A percentile compares a stretch with the other conserved stretches of the same genome.
phyloP scores from a whole-genome alignment of 805 yeast species.

The Candida arabinofermentans region DNA sequence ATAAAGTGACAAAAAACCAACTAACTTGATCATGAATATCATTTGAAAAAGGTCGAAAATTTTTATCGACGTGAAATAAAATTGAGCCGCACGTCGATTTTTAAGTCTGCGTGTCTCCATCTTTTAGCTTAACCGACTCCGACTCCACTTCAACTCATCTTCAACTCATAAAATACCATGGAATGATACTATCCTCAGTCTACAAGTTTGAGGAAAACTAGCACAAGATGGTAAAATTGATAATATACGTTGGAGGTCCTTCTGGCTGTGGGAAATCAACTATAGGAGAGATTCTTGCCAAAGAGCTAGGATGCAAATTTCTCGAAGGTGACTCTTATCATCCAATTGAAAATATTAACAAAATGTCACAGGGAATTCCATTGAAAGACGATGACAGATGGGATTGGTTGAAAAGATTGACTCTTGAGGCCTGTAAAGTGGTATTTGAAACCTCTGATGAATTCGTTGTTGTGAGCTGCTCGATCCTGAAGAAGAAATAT shows the following conservation, averaged over 20 bases:
- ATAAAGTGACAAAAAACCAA: no score
- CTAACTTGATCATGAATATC: no score
- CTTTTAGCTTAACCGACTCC: no score
- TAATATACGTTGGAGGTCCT: constrained; percentile 80
- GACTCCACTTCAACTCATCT: no score
- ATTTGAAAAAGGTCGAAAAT: neutral
- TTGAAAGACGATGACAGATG: constrained; percentile 87
- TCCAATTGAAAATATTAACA: constrained; percentile 63
- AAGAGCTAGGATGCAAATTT: constrained; percentile 46
- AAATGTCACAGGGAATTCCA: constrained; percentile 81
- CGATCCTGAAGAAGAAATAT: constrained; percentile 73
- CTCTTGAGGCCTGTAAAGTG: constrained; percentile 34
- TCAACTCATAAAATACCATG: no score
- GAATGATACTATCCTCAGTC: no score
- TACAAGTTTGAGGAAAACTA: no score
- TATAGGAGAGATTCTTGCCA: constrained; percentile 51
- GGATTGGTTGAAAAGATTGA: constrained; percentile 73
- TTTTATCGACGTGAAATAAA: neutral
- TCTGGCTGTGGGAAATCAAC: constrained; percentile 96
- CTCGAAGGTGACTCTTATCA: constrained; percentile 87
- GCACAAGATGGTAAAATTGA: neutral
- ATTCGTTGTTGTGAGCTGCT: constrained; percentile 68
- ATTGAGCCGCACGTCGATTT: neutral
- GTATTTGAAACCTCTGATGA: constrained; percentile 29
- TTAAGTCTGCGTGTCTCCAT: no score